Percentiles rank a stretch among this genome's conserved stretches.
Evolutionary conservation across 176 grass and related monocot species (phyloP).

Genomic region (Ensete glaucum): DNA sequence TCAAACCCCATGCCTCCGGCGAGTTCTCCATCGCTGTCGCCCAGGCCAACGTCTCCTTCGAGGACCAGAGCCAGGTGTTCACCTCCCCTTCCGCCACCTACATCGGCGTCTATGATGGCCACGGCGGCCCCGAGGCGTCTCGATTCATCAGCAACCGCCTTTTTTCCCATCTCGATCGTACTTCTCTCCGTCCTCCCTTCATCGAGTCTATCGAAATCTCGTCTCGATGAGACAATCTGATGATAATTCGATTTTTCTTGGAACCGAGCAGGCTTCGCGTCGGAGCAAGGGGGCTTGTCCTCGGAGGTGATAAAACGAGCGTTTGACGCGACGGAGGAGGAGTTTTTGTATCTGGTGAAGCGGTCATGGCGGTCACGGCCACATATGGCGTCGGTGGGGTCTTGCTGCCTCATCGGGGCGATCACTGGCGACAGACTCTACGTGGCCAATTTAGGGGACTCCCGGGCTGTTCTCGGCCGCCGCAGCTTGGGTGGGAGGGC

Average conservation of each 20-base stretch:
- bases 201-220: neutral
- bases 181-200: neutral
- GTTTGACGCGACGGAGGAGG: constrained; percentile 10
- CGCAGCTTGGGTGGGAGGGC: neutral
- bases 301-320: constrained; percentile 1
- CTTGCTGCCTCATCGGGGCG: constrained; percentile 4
- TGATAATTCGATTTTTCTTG: neutral
- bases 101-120: constrained; percentile 6
- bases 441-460: constrained; percentile 8
- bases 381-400: neutral
- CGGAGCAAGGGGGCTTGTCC: constrained; percentile 4
- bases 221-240: neutral
- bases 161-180: neutral
- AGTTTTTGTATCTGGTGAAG: neutral
- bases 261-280: neutral
- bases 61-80: constrained; percentile 10
- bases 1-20: constrained; percentile 6
- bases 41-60: constrained; percentile 1
- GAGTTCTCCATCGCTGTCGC: constrained; percentile 8
- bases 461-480: constrained; percentile 11
- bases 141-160: constrained; percentile 2
- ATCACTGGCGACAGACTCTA: constrained; percentile 1
- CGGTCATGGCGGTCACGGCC: neutral
- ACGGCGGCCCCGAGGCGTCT: constrained; percentile 6
- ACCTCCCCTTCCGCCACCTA: neutral